These are phyloP conservation scores for Sordariomycetes sp. DNA, from an alignment of 2,329 filamentous ascomycete genomes.

Conservation along the genomic window DNA sequence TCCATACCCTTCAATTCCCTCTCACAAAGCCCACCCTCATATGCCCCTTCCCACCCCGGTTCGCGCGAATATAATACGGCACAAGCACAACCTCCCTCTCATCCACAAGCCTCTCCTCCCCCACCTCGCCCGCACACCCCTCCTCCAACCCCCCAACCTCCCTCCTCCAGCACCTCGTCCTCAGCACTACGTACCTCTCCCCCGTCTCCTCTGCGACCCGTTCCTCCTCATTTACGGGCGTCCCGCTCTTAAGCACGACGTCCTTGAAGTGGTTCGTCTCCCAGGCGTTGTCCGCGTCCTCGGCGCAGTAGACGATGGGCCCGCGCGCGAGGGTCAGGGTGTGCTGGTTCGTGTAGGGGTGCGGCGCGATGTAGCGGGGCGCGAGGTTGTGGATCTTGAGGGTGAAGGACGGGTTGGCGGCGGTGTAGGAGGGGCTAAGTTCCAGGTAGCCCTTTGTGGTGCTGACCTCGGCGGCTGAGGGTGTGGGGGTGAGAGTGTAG, in stretches of 20 bases:
- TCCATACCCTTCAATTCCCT: neutral
- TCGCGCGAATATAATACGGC: slow-evolving; percentile 44
- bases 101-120: slow-evolving; percentile 5
- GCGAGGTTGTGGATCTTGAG: slow-evolving; percentile 34
- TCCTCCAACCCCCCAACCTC: slow-evolving; percentile 8
- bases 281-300: slow-evolving; percentile 47
- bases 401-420: slow-evolving; percentile 44
- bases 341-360: slow-evolving; percentile 45
- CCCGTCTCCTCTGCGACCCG: slow-evolving; percentile 11
- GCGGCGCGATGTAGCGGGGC: slow-evolving; percentile 36
- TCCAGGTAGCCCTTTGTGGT: slow-evolving; percentile 37
- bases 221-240: slow-evolving; percentile 10
- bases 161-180: slow-evolving; percentile 9
- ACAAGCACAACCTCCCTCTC: slow-evolving; percentile 32
- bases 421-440: slow-evolving; percentile 35
- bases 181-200: slow-evolving; percentile 17
- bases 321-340: slow-evolving; percentile 43
- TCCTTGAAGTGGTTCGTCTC: slow-evolving; percentile 44
- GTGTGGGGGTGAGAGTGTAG: slow-evolving; percentile 22
- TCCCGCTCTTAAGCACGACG: slow-evolving; percentile 15
- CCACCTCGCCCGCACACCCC: neutral
- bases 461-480: slow-evolving; percentile 19
- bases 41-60: slow-evolving; percentile 40
- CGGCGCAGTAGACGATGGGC: slow-evolving; percentile 49
- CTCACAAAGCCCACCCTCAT: slow-evolving; percentile 34